phyloP scores from a whole-genome alignment of 768 basidiomycete genomes.

The Lactarius psammicola region DNA sequence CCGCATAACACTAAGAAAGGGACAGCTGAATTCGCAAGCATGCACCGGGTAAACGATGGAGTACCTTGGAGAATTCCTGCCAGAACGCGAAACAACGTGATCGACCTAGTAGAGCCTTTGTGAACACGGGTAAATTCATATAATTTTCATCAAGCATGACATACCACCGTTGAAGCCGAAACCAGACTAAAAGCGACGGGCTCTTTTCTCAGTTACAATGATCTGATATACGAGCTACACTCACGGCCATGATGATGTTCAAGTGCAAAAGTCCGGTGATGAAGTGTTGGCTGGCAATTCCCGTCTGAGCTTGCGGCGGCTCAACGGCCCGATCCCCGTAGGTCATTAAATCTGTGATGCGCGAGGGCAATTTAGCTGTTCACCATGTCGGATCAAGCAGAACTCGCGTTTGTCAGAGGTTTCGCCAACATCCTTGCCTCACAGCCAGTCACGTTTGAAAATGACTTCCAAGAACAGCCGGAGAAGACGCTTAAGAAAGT shows the following conservation, averaged over 20 bases:
- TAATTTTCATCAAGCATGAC: conserved; percentile 18
- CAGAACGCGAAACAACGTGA: conserved; percentile 88
- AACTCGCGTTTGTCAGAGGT: conserved; percentile 62
- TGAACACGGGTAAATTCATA: neutral
- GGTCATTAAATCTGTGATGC: neutral
- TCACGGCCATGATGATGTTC: conserved; percentile 33
- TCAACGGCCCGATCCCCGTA: neutral
- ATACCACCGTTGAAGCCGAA: conserved; percentile 62
- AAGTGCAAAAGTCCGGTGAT: neutral
- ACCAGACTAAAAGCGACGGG: conserved; percentile 49
- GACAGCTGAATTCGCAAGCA: neutral
- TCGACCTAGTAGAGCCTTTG: conserved; percentile 56
- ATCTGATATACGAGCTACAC: conserved; percentile 11
- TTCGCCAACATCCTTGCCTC: conserved; percentile 61
- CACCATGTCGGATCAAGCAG: conserved; percentile 44
- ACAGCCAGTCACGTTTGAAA: conserved; percentile 64
- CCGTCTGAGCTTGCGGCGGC: neutral
- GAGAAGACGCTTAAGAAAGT: conserved; percentile 64
- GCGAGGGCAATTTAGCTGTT: conserved; percentile 33
- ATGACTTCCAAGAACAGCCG: conserved; percentile 76
- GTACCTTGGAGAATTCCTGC: conserved; percentile 83
- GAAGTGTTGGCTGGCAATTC: neutral
- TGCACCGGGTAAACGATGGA: neutral
- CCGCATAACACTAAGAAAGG: conserved; percentile 71
- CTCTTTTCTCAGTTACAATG: conserved; percentile 6